Conservation (phyloP, 257 asterid genomes). For the Euphrasia confusa region DNA sequence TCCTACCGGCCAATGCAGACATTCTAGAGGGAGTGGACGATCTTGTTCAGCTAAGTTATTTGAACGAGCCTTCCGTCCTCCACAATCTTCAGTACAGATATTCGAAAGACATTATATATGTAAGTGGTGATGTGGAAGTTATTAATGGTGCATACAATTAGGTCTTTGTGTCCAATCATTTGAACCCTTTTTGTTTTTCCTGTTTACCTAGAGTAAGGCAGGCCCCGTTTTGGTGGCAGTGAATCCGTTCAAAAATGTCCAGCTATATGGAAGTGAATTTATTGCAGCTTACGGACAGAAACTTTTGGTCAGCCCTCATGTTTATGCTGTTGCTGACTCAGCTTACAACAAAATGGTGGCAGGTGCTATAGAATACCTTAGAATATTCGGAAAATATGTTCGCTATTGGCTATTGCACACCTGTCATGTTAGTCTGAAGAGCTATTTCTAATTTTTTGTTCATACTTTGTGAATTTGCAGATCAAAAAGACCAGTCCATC, state of each 20-base stretch:
- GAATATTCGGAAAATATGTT: constrained; percentile 24
- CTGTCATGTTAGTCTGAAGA: constrained; percentile 16
- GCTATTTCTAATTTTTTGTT: constrained; percentile 25
- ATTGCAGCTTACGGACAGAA: constrained; percentile 61
- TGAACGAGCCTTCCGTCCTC: constrained; percentile 91
- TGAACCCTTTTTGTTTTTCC: constrained; percentile 26
- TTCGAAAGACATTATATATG: constrained; percentile 64
- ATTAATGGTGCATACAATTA: constrained; percentile 7
- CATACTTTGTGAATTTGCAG: constrained; percentile 45
- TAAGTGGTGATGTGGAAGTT: constrained; percentile 29
- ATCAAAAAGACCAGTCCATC: constrained; percentile 70
- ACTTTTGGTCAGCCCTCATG: constrained; percentile 82
- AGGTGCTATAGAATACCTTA: constrained; percentile 43
- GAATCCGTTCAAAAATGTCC: constrained; percentile 80
- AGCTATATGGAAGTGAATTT: constrained; percentile 56
- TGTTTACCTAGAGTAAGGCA: constrained; percentile 70
- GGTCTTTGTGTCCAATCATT: constrained; percentile 17
- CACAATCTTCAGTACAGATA: constrained; percentile 73
- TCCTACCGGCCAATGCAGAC: constrained; percentile 88
- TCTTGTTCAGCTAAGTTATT: constrained; percentile 81
- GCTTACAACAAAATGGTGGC: constrained; percentile 75
- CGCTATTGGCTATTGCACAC: constrained; percentile 20
- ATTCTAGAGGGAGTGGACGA: constrained; percentile 87
- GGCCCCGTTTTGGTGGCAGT: constrained; percentile 82
- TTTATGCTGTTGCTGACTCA: constrained; percentile 62